Evolutionary conservation across 345 rosid genomes (phyloP), one percentile per base, ranked within the genome.

Genomic region (Hibiscus mutabilis): DNA sequence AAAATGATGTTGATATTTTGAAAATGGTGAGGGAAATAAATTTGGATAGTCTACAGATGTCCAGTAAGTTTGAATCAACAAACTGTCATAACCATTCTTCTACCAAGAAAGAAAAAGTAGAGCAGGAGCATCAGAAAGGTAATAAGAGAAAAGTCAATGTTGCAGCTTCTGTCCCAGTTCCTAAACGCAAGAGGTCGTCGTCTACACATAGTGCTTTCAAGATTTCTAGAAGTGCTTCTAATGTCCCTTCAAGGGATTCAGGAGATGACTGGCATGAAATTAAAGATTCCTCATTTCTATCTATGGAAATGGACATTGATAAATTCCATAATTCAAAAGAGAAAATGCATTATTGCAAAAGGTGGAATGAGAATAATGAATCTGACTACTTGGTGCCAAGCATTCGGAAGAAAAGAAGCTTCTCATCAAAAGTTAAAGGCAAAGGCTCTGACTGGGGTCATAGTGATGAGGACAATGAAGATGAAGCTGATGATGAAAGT

Each of bases 21-120:
- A 85, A 89, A 79, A 82, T 90, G 97, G 99, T 92, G 77, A 88
- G 97, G 82, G 97, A 90, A 76, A 92, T 95, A 81, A 92, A 92
- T 77, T 74, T 86, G 82, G 96, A 86, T 83, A 84, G 85, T 77
- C 22, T 84, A 69, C 86, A 71, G 74, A 61, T 53, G 68, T 44
- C 90, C 72, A 77, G 77, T 72, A 90, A 83, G 76, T 89, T 87
- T 78, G 94, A 89, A 66, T 80, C 96, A 61, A 88, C 87, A 78
- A 95, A 95, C 78, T 98, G 99, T 68, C 90, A 57, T 57, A 83
- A 78, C 66, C 84, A 81, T 75, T 76, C 76, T 77, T 82, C 81
- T 16, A 75, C 58, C 15, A 83, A 78, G 85, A 80, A 73, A 76
- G 65, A 51, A 69, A 85, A 83, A 70, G 67, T 78, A 58, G 80